Percentiles rank a stretch among this genome's conserved stretches.
Evolutionary conservation across 768 basidiomycete genomes (phyloP).

Genomic region (Hypholoma sublateritium): DNA sequence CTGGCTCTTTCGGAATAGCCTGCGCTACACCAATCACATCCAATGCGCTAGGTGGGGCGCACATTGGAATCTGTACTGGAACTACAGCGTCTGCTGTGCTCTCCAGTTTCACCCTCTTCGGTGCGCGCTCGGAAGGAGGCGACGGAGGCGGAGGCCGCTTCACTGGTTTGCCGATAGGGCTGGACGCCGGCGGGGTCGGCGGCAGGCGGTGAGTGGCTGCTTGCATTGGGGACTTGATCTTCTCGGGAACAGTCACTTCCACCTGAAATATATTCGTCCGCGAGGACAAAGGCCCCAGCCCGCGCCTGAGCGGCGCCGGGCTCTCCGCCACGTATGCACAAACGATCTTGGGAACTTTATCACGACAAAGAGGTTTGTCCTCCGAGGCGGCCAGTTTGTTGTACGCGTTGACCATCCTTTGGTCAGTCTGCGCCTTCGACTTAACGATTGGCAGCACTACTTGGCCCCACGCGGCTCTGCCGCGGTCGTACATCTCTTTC

Average conservation of each 20-base stretch:
- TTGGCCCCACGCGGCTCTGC: constrained; percentile 35
- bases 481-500: constrained; percentile 51
- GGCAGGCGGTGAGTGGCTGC: background rate
- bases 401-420: background rate
- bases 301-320: background rate
- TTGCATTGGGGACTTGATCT: background rate
- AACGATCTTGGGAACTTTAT: constrained; percentile 6
- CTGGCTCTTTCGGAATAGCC: too few relatives aligned
- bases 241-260: background rate
- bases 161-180: background rate
- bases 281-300: constrained; percentile 1
- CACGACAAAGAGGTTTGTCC: constrained; percentile 2
- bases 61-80: too few relatives aligned
- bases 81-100: too few relatives aligned
- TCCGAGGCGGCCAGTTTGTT: background rate
- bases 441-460: constrained; percentile 37
- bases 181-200: constrained; percentile 1
- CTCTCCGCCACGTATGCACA: background rate
- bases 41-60: too few relatives aligned
- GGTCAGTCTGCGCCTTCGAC: constrained; percentile 5
- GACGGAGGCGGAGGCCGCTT: background rate
- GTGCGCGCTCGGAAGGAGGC: too few relatives aligned
- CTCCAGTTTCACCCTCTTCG: too few relatives aligned
- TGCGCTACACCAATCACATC: too few relatives aligned
- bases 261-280: constrained; percentile 7